Base-by-base conservation (phyloP, 78 protist species). In the Dictyostelium firmibasis region DNA sequence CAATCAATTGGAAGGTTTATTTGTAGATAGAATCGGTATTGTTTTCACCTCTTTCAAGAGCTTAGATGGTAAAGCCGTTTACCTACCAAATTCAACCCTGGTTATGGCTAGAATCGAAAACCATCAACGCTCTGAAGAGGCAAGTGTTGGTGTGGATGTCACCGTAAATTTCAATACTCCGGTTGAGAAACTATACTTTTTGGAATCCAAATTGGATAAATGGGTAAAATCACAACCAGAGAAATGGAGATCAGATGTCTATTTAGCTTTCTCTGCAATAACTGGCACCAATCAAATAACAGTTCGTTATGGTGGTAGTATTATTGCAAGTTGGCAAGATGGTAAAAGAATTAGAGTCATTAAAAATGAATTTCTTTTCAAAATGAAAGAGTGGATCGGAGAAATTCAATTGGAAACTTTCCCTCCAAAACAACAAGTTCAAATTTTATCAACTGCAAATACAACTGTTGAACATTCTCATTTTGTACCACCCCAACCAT, bases 101-200 rank as follows among this genome's bases (percentile, higher is more conserved):
- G 25, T 69, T 1, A 43, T 38, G 2, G 82, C 83, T 0, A 64
- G 88, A 70, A 78, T 89, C 23, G 94, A 89, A 47, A 89, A 89
- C 50, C 87, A 81, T 47, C 94, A 89, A 81, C n/a, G 94, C 31
- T 89, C 94, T 0, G 94, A 89, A 81, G 94, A 89, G 35, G 86
- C 70, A 47, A 41, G 83, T 50, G 84, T 89, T 23, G 86, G 88
- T 5, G 44, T 89, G 31, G 94, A 89, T 44, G 43, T 89, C 0
- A 29, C 77, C 7, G 60, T 89, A 0, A 81, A 89, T 78, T 89
- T 89, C 33, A 89, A 14, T 29, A 89, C 94, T 10, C 94, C 94
- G 1, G 82, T 89, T 38, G 94, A 89, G 27, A 89, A 89, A 44
- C 67, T 89, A 6, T 89, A 89, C 27, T 20, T 20, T 8, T 27